These are phyloP conservation scores for Graphilbum fragrans DNA, from an alignment of 2,329 filamentous ascomycete genomes.

Conservation along the genomic window DNA sequence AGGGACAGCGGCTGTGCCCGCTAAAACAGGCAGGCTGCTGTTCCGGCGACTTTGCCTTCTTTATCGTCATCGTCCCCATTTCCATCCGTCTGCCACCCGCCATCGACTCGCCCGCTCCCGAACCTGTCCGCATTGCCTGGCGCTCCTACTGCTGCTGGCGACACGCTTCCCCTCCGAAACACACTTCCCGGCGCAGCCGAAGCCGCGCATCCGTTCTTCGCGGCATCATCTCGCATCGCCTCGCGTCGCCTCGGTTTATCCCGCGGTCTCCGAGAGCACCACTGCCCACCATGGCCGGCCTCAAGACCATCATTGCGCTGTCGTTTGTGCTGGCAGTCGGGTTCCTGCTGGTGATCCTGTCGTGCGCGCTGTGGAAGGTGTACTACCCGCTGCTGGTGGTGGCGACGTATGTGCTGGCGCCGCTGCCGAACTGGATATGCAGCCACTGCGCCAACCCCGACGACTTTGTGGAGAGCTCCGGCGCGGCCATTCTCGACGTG, in stretches of 20 bases:
- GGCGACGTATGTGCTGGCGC: conserved; percentile 86
- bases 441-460: conserved; percentile 78
- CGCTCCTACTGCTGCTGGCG: too few species aligned
- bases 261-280: neutral
- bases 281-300: conserved; percentile 60
- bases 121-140: too few species aligned
- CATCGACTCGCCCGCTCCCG: too few species aligned
- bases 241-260: neutral
- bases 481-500: conserved; percentile 80
- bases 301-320: conserved; percentile 97
- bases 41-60: too few species aligned
- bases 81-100: too few species aligned
- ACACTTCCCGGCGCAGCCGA: neutral
- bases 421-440: conserved; percentile 94
- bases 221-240: neutral
- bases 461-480: conserved; percentile 82
- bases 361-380: conserved; percentile 85
- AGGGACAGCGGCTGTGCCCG: neutral
- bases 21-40: too few species aligned
- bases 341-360: conserved; percentile 97
- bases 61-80: too few species aligned
- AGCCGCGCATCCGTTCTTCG: neutral
- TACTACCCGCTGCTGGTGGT: conserved; percentile 95
- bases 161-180: too few species aligned
- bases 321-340: conserved; percentile 98